These are phyloP conservation scores for Aspergillus ostianus DNA, from an alignment of 495 filamentous ascomycete genomes.

Conservation along the genomic window DNA sequence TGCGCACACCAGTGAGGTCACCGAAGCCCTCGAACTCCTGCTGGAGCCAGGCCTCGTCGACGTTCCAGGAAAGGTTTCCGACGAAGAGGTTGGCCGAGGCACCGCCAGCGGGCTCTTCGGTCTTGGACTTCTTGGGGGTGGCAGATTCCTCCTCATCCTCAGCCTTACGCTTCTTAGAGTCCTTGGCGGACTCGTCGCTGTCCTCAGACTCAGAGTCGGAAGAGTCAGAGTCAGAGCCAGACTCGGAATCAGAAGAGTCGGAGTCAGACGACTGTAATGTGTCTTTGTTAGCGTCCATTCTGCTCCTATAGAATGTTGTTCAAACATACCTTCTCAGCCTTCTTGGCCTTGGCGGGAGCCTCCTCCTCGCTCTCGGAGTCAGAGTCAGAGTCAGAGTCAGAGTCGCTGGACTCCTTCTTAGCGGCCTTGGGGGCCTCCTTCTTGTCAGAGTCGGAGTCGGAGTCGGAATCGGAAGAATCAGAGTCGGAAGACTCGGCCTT, in stretches of 20 bases:
- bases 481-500: conserved; percentile 16
- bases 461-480: conserved; percentile 10
- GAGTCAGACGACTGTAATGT: conserved; percentile 22
- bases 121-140: conserved; percentile 82
- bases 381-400: conserved; percentile 43
- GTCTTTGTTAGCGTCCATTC: conserved; percentile 3
- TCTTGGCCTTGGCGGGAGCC: conserved; percentile 39
- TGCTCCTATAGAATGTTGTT: background rate
- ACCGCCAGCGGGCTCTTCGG: conserved; percentile 60
- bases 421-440: conserved; percentile 35
- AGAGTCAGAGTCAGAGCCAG: conserved; percentile 35
- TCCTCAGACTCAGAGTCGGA: conserved; percentile 52
- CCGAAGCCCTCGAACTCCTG: conserved; percentile 85
- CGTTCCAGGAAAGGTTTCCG: conserved; percentile 91
- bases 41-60: conserved; percentile 87
- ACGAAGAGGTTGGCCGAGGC: conserved; percentile 77
- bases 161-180: conserved; percentile 89
- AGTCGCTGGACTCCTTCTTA: conserved; percentile 43
- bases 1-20: conserved; percentile 68
- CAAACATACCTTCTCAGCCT: conserved; percentile 38
- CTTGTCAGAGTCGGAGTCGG: conserved; percentile 15
- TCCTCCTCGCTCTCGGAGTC: conserved; percentile 50
- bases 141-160: conserved; percentile 60
- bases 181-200: conserved; percentile 44
- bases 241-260: conserved; percentile 36